phyloP scores from a whole-genome alignment of 257 asterid species.

The Thymus quinquecostatus region DNA sequence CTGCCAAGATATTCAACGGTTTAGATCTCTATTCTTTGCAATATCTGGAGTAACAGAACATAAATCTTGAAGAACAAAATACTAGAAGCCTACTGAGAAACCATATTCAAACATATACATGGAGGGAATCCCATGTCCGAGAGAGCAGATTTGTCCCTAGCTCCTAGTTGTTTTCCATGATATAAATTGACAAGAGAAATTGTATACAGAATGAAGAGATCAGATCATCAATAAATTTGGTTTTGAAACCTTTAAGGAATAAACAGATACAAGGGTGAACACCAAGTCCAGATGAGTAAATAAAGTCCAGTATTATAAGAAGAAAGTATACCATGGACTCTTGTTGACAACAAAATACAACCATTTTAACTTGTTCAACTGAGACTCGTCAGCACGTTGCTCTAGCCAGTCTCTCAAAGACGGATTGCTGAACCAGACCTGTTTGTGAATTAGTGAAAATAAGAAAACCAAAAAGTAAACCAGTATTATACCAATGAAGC shows the following conservation, averaged over 20 bases:
- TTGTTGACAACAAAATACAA: constrained; percentile 78
- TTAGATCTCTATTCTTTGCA: neutral
- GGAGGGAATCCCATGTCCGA: neutral
- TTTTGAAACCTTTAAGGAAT: constrained; percentile 18
- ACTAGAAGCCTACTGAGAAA: constrained; percentile 14
- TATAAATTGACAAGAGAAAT: constrained; percentile 6
- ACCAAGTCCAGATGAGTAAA: neutral
- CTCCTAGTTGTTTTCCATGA: constrained; percentile 14
- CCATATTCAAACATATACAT: constrained; percentile 13
- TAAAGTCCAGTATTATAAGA: constrained; percentile 2
- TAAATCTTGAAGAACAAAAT: constrained; percentile 1
- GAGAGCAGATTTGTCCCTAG: neutral
- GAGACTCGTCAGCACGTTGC: constrained; percentile 67
- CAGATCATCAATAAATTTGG: neutral
- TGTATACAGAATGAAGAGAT: constrained; percentile 15
- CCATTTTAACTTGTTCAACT: constrained; percentile 77
- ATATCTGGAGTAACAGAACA: neutral
- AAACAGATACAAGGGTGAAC: constrained; percentile 5
- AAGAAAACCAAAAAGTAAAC: constrained; percentile 21
- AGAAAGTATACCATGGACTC: constrained; percentile 80
- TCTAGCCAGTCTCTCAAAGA: constrained; percentile 87
- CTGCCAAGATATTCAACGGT: constrained; percentile 1
- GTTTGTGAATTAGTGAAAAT: constrained; percentile 31
- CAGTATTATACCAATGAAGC: constrained; percentile 13
- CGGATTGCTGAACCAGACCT: constrained; percentile 94